Base-by-base conservation (phyloP, 2,329 filamentous ascomycete genomes). In the Cercospora brassicicola region DNA sequence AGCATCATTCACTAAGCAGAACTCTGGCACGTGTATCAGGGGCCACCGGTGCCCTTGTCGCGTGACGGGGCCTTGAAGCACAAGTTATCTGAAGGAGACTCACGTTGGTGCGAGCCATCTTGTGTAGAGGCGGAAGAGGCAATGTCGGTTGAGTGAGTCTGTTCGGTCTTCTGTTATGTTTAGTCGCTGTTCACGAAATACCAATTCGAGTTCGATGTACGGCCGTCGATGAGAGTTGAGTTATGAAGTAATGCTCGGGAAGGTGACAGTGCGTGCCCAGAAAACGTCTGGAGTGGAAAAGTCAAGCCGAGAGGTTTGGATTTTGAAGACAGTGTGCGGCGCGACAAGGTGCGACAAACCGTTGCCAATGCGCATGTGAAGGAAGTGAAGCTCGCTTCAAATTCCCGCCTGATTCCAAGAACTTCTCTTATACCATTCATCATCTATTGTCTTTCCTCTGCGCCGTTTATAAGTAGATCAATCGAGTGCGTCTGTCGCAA, bases 301-400 rank as follows among this genome's bases (percentile, higher is more conserved):
- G n/a, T 3, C 2, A 0, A 31, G 7, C 23, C 55, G 55, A 31
- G 28, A 36, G 11, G 55, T 31, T 31, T 59, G 15, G 3, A 20
- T 31, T 23, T 36, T 1, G 55, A 36, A 59, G 31, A 3, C 28
- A 53, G 28, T 23, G 28, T n/a, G 55, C 31, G 55, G 55, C 28
- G 55, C 28, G 55, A 59, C 28, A 11, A 59, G 10, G 15, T 36
- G 28, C 31, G 15, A 10, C 28, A 23, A 36, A 36, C 55, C 18
- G 30, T 31, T 59, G 30, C 55, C 28, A 59, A 59, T 23, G 30
- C 53, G 26, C n/a, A 57, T 30, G 53, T 59, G 55, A 33, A 36
- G 28, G 20, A 36, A 31, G 55, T 59, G 55, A 59, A 59, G 55
- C 55, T n/a, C 55, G 55, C 55, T 59, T 59, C 55, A 59, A 23